Evolutionary conservation across 768 basidiomycete species (phyloP), one percentile per base, ranked within the genome.

Genomic region (Gymnopilus junonius): DNA sequence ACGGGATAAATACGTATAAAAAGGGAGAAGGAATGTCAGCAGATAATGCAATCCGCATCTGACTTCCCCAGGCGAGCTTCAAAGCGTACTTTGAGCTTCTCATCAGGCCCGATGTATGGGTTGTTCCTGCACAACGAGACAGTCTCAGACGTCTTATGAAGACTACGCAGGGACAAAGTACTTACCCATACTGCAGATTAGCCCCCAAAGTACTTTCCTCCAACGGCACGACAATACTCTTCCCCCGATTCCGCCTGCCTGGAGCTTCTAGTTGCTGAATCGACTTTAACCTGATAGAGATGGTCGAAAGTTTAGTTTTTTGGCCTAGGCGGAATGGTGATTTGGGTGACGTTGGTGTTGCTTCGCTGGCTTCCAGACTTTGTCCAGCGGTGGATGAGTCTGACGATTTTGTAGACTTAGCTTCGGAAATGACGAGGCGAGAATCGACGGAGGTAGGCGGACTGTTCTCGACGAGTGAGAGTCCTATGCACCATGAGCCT

Each of bases 361-460:
- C 11, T 21, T 65, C 53, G 11, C 32, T 37, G 3, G 31, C 2
- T 35, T 21, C 45, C 45, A 8, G 54, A 39, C 15, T 23, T 17
- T 21, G 40, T n/a, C 40, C 55, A 48, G 73, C 27, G 35, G 32
- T 12, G 34, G 58, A 1, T n/a, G 55, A n/a, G 37, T 23, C 55
- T 20, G n/a, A 58, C 55, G 32, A 56, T 58, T 11, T 65, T 40
- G 4, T 4, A 35, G 35, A 6, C 34, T 46, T 48, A 29, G 55
- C 63, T 56, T 60, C 63, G 4, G 59, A 25, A 43, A 71, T 67
- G 35, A 87, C 58, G 8, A 90, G 74, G 3, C 78, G 79, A 0
- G 85, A 83, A 67, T 89, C 82, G 37, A 90, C 65, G 65, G 78
- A 85, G 4, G 87, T 86, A 2, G 88, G 83, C 0, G 86, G 82